Percentiles rank a stretch among this genome's conserved stretches.
These are phyloP conservation scores for Pichia sp. DNA, from an alignment of 1,139 yeast genomes.

Conservation along the genomic window DNA sequence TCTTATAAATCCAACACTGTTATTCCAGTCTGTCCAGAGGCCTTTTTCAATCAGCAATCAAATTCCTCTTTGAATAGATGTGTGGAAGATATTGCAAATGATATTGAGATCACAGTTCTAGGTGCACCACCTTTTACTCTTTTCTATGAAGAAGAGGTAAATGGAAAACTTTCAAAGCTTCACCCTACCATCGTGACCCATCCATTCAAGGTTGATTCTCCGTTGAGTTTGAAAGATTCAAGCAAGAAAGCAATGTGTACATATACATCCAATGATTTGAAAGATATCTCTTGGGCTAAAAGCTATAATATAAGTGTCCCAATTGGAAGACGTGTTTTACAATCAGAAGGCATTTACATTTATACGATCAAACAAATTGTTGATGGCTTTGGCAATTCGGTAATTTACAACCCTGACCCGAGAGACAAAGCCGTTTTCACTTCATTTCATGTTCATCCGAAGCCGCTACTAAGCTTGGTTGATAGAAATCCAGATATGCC, in stretches of 20 bases:
- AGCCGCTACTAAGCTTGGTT: conserved; percentile 41
- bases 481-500: conserved; percentile 39
- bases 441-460: conserved; percentile 54
- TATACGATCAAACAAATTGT: conserved; percentile 60
- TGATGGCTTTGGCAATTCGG: conserved; percentile 70
- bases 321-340: conserved; percentile 38
- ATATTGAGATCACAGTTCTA: conserved; percentile 39
- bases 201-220: conserved; percentile 30
- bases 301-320: conserved; percentile 41
- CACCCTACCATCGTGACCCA: conserved; percentile 23
- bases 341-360: conserved; percentile 50
- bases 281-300: conserved; percentile 47
- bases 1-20: conserved; percentile 57
- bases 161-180: conserved; percentile 30
- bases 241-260: conserved; percentile 11
- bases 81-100: conserved; percentile 47
- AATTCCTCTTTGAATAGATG: conserved; percentile 42
- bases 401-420: conserved; percentile 42
- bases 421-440: conserved; percentile 43
- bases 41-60: conserved; percentile 34
- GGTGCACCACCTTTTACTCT: conserved; percentile 76
- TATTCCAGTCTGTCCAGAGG: conserved; percentile 74
- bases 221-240: conserved; percentile 27
- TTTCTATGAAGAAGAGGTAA: conserved; percentile 49
- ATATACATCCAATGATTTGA: conserved; percentile 27